Conservation (phyloP, 2,329 filamentous ascomycete genomes). For the Phaeosphaeriaceae sp. region DNA sequence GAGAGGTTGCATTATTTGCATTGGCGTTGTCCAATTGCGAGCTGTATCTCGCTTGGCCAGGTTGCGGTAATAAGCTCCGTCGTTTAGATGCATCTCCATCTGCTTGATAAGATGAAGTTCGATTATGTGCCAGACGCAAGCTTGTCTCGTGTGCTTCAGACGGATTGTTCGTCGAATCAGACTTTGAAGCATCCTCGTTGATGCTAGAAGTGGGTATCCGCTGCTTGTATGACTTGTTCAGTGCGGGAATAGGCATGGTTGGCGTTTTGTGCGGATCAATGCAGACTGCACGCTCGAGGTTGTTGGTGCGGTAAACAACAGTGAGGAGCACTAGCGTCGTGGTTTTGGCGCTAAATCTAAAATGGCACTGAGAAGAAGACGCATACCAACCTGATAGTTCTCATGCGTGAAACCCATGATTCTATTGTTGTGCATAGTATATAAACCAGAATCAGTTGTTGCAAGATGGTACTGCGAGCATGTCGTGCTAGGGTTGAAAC, state of each 20-base stretch:
- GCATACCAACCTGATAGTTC: no score
- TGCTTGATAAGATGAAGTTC: conserved; percentile 10
- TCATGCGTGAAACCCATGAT: no score
- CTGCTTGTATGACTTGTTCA: conserved; percentile 26
- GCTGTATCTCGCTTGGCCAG: conserved; percentile 31
- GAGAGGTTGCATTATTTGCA: conserved; percentile 3
- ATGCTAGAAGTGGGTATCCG: conserved; percentile 18
- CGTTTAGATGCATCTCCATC: conserved; percentile 19
- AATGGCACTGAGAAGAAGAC: not conserved
- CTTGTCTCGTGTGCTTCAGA: conserved; percentile 3
- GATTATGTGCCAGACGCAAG: conserved; percentile 6
- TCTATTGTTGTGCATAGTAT: no score
- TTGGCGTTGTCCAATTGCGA: conserved; percentile 11
- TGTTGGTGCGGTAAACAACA: not conserved
- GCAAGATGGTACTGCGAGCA: not conserved
- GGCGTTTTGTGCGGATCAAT: not conserved
- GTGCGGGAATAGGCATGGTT: conserved; percentile 29
- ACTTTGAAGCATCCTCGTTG: conserved; percentile 9
- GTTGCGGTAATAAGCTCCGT: conserved; percentile 44
- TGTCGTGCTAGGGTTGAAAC: not conserved
- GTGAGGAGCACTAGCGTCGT: conserved; percentile 3
- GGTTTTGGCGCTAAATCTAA: conserved; percentile 13
- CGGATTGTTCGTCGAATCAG: not conserved
- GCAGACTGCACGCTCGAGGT: conserved; percentile 1
- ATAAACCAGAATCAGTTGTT: no score